These are phyloP conservation scores for Colletotrichum liaoningense DNA, from an alignment of 2,329 filamentous ascomycete genomes.

Conservation along the genomic window DNA sequence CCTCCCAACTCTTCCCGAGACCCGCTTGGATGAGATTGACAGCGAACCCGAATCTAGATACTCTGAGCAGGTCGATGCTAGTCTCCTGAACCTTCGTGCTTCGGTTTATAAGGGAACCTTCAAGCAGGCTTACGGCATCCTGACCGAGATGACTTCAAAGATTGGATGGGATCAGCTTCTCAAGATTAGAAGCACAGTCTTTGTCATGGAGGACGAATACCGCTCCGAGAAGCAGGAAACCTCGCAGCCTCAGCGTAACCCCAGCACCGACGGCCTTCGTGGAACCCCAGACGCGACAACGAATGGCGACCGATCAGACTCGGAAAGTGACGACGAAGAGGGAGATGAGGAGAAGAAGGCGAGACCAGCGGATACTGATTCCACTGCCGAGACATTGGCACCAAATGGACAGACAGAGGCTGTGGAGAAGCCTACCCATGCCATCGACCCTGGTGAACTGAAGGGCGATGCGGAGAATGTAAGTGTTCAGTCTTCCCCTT, in stretches of 20 bases:
- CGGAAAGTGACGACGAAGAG: constrained; percentile 44
- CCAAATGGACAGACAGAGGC: constrained; percentile 47
- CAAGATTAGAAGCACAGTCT: constrained; percentile 94
- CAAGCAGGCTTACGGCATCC: constrained; percentile 89
- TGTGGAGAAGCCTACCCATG: constrained; percentile 84
- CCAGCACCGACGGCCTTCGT: constrained; percentile 83
- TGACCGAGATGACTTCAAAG: constrained; percentile 95
- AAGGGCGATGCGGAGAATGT: constrained; percentile 82
- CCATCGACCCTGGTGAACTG: constrained; percentile 80
- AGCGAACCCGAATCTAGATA: constrained; percentile 87
- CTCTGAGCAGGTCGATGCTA: constrained; percentile 87
- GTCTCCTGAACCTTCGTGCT: constrained; percentile 85
- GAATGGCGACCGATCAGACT: constrained; percentile 55
- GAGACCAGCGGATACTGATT: constrained; percentile 44
- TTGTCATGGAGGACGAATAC: constrained; percentile 99
- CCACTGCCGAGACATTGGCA: constrained; percentile 42
- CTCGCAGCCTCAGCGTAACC: constrained; percentile 71
- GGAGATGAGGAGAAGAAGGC: constrained; percentile 49
- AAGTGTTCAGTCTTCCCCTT: constrained; percentile 42
- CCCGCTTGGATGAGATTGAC: constrained; percentile 94
- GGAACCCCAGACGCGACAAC: constrained; percentile 73
- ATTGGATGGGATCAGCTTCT: constrained; percentile 98
- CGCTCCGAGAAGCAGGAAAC: constrained; percentile 83
- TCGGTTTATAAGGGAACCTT: constrained; percentile 95
- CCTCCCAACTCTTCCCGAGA: constrained; percentile 88